Base-by-base conservation (phyloP, 2,329 filamentous ascomycete genomes). In the Claviceps pazoutovae region DNA sequence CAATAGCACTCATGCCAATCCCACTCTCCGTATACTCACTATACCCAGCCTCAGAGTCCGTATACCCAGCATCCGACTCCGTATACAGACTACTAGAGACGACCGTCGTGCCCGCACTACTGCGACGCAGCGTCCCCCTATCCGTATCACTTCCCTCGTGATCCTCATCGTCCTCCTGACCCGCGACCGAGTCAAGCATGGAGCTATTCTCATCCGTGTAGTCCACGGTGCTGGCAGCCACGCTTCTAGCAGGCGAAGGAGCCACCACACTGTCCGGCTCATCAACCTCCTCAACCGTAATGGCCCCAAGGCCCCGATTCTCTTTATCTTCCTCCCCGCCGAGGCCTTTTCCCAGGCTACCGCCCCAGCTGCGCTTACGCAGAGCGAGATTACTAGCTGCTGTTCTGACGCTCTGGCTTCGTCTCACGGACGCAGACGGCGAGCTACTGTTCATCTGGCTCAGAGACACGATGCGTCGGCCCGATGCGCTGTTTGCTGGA, bases 361-460 rank as follows among this genome's bases (percentile, higher is more conserved):
- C 78, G 34, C 76, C 80, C 84, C 84, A 88, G 61, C 84, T 88
- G 44, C 75, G 72, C 68, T 89, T 88, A 47, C 85, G 75, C 46
- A 79, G 64, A 0, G 71, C 69, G 26, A 74, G 72, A n/a, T 74
- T 72, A 21, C 58, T 62, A 4, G 68, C 71, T 30, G 80, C 74
- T 21, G 79, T 80, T 59, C 86, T 83, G 57, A 88, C 84, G 53
- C 85, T 89, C 64, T 90, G 84, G 64, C 84, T 90, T 54, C 86
- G 78, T 69, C 84, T 84, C 57, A 95, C 74, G 46, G 79, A 80
- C 19, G 79, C 76, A 7, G 69, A 70, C 5, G 81, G 73, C 37
- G 79, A 73, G 61, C 93, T 91, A 64, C 84, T 83, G 51, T 81
- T 87, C 59, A 97, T 94, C 68, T 96, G 88, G 64, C 85, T 94